phyloP scores from a whole-genome alignment of 106 monocot genomes.

The Phalaenopsis equestris region DNA sequence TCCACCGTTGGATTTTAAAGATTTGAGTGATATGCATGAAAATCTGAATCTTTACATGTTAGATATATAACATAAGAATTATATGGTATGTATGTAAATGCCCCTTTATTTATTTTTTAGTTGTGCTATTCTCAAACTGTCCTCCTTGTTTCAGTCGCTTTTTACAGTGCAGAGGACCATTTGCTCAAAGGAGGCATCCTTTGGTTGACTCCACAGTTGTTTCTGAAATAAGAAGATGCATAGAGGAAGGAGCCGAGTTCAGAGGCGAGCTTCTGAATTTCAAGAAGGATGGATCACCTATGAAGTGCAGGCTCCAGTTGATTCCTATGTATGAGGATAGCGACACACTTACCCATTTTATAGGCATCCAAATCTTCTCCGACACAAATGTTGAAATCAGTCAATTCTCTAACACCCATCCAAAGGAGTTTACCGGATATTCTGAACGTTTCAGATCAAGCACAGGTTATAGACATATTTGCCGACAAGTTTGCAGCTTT shows the following conservation, averaged over 20 bases:
- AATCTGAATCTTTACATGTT: too few species aligned
- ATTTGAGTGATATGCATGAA: too few species aligned
- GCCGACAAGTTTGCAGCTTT: slow-evolving; percentile 36
- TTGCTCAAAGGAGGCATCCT: slow-evolving; percentile 63
- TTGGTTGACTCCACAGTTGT: slow-evolving; percentile 47
- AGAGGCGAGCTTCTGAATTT: slow-evolving; percentile 53
- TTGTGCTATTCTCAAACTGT: too few species aligned
- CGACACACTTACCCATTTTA: slow-evolving; percentile 42
- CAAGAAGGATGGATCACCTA: slow-evolving; percentile 50
- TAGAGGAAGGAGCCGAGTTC: slow-evolving; percentile 50
- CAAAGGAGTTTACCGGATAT: slow-evolving; percentile 23
- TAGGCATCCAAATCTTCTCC: slow-evolving; percentile 49
- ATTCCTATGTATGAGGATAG: slow-evolving; percentile 46
- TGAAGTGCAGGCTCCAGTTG: slow-evolving; percentile 38
- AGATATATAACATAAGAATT: too few species aligned
- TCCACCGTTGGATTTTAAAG: too few species aligned
- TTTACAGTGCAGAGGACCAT: slow-evolving; percentile 64
- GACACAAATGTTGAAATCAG: slow-evolving; percentile 44
- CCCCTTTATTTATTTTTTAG: too few species aligned
- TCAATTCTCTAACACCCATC: slow-evolving; percentile 13
- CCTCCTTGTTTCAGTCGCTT: slow-evolving; percentile 41
- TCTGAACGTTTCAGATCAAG: slow-evolving; percentile 7
- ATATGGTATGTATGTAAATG: too few species aligned
- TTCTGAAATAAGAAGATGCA: slow-evolving; percentile 42
- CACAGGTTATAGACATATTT: slow-evolving; percentile 16